Base-by-base conservation (phyloP, 371 early-diverging fungal species). In the Thermomucor indicae-seudaticae region DNA sequence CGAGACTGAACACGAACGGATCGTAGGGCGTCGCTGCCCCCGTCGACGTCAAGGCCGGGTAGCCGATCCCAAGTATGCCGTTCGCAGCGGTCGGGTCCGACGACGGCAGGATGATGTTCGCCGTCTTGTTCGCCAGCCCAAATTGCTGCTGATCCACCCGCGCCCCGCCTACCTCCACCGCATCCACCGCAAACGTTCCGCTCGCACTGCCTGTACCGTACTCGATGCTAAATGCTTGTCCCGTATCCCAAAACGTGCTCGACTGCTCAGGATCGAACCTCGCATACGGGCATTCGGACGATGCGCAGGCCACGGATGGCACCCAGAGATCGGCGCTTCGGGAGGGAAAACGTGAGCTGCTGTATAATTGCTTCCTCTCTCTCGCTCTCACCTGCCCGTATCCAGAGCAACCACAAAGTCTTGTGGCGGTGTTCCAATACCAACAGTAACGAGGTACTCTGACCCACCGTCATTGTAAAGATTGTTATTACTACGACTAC, bases 191-290 rank as follows among this genome's bases (percentile, higher is more conserved):
- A 16, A 80, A 79, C n/a, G 60, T 58, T 1, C 86, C 88, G 19
- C 68, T 63, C 1, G 81, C 81, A 51, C 65, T 69, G 22, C 78
- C 77, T 32, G 76, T 82, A 11, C 82, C 85, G 47, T 88, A 88
- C 0, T 62, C 64, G n/a, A 86, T 79, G 0, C 62, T 53, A 61
- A 85, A 75, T 4, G 70, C 62, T 14, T 78, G 55, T 0, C 67
- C 49, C 14, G 69, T 63, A 22, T 58, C 38, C 30, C 62, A 47
- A 52, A 74, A 78, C 0, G 81, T 81, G 4, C 51, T 63, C 2
- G 88, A 86, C n/a, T 57, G 56, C 4, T 63, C 34, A 0, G 72
- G 53, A 27, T 78, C 74, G 41, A 77, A 88, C 11, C 68, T 76
- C 3, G 57, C 39, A 12, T 59, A 40, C 23, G 65, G 68, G 19